phyloP scores from a whole-genome alignment of 352 stramenopile genomes.

The Globisporangium cylindrosporum region DNA sequence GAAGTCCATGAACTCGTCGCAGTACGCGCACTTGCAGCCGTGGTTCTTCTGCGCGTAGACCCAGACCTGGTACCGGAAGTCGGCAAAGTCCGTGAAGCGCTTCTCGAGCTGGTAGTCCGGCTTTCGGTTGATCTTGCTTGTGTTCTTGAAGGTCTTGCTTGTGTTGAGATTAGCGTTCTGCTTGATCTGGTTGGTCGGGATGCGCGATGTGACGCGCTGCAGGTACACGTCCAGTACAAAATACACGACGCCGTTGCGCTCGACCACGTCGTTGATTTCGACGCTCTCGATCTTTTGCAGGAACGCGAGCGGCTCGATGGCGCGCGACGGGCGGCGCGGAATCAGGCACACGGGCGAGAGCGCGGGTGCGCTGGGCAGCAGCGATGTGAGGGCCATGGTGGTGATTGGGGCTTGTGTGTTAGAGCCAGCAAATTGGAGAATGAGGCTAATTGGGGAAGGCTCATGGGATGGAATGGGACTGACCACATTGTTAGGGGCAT shows the following conservation, averaged over 20 bases:
- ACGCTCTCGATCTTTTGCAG: constrained; percentile 32
- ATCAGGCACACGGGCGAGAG: constrained; percentile 14
- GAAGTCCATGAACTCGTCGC: constrained; percentile 40
- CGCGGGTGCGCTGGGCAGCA: background rate
- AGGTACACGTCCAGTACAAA: constrained; percentile 56
- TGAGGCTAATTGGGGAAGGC: background rate
- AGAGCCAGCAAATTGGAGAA: constrained; percentile 4
- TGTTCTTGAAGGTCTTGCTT: constrained; percentile 14
- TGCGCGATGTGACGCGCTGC: constrained; percentile 49
- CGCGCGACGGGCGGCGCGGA: constrained; percentile 12
- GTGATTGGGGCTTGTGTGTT: background rate
- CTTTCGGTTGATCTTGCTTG: constrained; percentile 21
- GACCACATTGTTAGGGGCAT: background rate
- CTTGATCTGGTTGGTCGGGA: constrained; percentile 47
- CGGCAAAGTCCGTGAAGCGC: constrained; percentile 32
- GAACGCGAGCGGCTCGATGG: constrained; percentile 15
- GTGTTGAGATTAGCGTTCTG: background rate
- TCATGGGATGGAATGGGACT: background rate
- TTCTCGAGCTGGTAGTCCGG: constrained; percentile 39
- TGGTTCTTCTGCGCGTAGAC: constrained; percentile 26
- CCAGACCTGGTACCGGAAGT: constrained; percentile 38
- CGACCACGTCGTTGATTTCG: constrained; percentile 23
- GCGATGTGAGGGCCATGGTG: constrained; percentile 1
- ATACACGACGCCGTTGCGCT: constrained; percentile 25
- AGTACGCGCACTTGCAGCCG: constrained; percentile 35